Base-by-base conservation (phyloP, 306 rosid species). In the barrel medic (Medicago truncatula) region DNA sequence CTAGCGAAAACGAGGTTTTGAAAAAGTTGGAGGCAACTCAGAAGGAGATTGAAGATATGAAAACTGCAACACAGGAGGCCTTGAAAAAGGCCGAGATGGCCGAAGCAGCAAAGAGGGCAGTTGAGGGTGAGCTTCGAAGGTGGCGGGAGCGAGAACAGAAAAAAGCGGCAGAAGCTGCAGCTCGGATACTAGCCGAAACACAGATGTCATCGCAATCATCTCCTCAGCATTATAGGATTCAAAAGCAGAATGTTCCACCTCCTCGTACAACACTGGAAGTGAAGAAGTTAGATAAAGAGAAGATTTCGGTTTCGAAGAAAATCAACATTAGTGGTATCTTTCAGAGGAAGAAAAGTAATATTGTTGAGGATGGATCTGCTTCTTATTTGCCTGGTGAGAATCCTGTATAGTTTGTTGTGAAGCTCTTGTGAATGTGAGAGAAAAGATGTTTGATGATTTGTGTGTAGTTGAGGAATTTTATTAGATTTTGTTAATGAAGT, bases 111-210 rank as follows among this genome's bases (percentile, higher is more conserved):
- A 96, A 90, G 88, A 90, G 41, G 69, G 99, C 92, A 2, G 98
- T 96, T 49, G 99, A 96, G 86, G 90, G 86, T 71, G 99, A 96
- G 70, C 90, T 96, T 21, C 87, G 88, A 67, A 88, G 88, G 76
- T 92, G 99, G 99, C 88, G 96, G 1, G 99, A 96, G 56, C 83
- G 88, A 5, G 99, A 96, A 80, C 99, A 90, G 79, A 92, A 96
- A 83, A 96, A 89, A 72, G 99, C 98, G 0, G 92, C 90, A 0
- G 98, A 96, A 79, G 90, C 97, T 21, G 98, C 98, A 15, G 86
- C 97, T 1, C 90, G 96, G 28, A 90, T 96, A 74, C 73, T 96
- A 78, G 89, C 92, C 0, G 97, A 92, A 77, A 83, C 90, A 18
- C 91, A 86, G 78, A 58, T 72, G 43, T 81, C 93, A 2, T 3